Percentiles rank a stretch among this genome's conserved stretches.
phyloP scores from a whole-genome alignment of 257 asterid genomes.

The Solanum infundibuliforme region DNA sequence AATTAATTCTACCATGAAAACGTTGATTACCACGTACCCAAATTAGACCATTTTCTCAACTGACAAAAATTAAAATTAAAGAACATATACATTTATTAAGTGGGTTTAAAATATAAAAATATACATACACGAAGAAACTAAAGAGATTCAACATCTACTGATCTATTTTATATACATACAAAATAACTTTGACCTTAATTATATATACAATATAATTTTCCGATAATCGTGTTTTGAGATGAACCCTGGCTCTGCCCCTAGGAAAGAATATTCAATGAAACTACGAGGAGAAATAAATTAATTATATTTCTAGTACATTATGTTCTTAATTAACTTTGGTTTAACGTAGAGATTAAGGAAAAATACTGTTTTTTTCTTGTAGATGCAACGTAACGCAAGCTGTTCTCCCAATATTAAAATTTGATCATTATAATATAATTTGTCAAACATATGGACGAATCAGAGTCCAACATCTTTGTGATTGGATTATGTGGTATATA shows the following conservation, averaged over 20 bases:
- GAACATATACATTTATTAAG: no score
- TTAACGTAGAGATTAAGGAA: background rate
- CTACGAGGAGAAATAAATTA: background rate
- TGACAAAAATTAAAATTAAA: no score
- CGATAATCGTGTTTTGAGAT: no score
- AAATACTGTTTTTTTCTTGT: background rate
- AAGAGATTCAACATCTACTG: background rate
- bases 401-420: background rate
- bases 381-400: background rate
- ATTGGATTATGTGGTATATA: background rate
- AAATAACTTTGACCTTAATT: no score
- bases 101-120: no score
- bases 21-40: background rate
- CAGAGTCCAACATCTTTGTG: background rate
- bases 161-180: no score
- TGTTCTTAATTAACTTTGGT: background rate
- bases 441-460: background rate
- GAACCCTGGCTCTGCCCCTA: background rate
- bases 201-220: no score
- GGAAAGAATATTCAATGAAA: background rate
- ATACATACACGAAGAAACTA: accelerated
- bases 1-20: background rate
- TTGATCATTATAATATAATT: background rate
- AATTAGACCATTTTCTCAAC: background rate
- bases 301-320: background rate